These are phyloP conservation scores for Colletotrichum musicola DNA, from an alignment of 2,329 filamentous ascomycete species.

Conservation along the genomic window DNA sequence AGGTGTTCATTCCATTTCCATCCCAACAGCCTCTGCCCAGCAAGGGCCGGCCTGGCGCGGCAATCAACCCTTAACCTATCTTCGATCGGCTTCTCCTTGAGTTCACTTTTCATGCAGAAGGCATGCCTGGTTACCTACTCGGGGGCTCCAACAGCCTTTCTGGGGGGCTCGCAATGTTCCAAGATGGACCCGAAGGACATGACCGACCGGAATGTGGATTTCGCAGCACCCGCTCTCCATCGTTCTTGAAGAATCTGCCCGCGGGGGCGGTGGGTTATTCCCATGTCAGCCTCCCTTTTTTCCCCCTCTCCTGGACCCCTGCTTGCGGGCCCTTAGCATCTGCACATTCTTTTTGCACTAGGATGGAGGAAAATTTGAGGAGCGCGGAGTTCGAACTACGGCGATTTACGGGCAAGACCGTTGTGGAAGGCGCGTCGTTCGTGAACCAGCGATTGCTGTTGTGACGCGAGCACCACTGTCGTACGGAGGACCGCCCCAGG, in stretches of 20 bases:
- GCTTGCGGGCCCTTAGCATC: background rate
- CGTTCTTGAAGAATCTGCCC: slow-evolving; percentile 11
- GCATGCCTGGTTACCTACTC: background rate
- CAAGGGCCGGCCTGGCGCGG: slow-evolving; percentile 16
- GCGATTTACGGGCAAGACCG: too few species aligned
- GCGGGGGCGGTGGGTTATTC: slow-evolving; percentile 12
- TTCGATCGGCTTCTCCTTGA: slow-evolving; percentile 9
- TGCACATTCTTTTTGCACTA: background rate
- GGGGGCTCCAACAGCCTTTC: background rate
- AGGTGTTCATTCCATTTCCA: slow-evolving; percentile 37
- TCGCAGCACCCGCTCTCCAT: slow-evolving; percentile 13
- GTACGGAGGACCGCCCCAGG: too few species aligned
- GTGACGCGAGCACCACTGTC: too few species aligned
- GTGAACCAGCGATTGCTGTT: too few species aligned
- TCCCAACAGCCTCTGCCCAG: slow-evolving; percentile 22
- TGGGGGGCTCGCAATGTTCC: background rate
- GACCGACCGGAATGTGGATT: slow-evolving; percentile 31
- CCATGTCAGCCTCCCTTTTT: slow-evolving; percentile 12
- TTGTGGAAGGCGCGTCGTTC: too few species aligned
- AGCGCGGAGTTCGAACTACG: too few species aligned
- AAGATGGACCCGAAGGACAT: slow-evolving; percentile 11
- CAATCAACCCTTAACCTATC: slow-evolving; percentile 7
- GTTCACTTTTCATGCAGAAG: background rate
- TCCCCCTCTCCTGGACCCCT: background rate
- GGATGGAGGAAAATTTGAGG: too few species aligned